phyloP scores from a whole-genome alignment of 805 yeast species.

The Lipomyces orientalis region DNA sequence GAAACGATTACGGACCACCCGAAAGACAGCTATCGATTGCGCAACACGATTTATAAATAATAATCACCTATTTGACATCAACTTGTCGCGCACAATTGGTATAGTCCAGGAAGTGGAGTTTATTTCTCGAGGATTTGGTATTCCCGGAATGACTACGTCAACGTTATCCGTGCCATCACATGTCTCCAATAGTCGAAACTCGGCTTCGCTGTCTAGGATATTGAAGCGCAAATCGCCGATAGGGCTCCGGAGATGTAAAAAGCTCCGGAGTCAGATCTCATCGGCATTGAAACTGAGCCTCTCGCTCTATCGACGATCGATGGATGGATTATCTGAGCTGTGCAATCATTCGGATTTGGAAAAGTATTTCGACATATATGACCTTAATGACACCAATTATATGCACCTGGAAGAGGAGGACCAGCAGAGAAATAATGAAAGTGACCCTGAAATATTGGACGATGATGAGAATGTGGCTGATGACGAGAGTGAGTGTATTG shows the following conservation, averaged over 20 bases:
- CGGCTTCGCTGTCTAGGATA: not conserved
- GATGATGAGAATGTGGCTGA: conserved; percentile 12
- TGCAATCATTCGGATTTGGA: conserved; percentile 30
- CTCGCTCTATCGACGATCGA: conserved; percentile 23
- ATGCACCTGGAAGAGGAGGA: conserved; percentile 2
- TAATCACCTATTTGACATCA: conserved; percentile 36
- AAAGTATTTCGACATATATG: conserved; percentile 36
- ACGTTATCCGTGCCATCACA: not conserved
- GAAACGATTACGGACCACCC: conserved; percentile 31
- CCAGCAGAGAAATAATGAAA: not conserved
- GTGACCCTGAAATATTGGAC: conserved; percentile 1
- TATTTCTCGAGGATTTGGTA: conserved; percentile 28
- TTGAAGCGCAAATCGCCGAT: conserved; percentile 2
- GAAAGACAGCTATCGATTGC: conserved; percentile 18
- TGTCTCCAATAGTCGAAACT: not conserved
- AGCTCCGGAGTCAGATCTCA: conserved; percentile 25
- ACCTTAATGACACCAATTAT: conserved; percentile 12
- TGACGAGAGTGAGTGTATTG: not conserved
- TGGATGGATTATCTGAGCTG: conserved; percentile 20
- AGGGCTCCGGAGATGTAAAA: conserved; percentile 24
- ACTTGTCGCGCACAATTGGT: conserved; percentile 30
- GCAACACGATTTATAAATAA: conserved; percentile 30
- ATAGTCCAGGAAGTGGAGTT: conserved; percentile 39
- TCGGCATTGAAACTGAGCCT: conserved; percentile 32
- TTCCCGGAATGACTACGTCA: conserved; percentile 4